A percentile compares a stretch with the other conserved stretches of the same genome.
These are phyloP conservation scores for Penicillium nordicum DNA, from an alignment of 2,329 filamentous ascomycete species.

Conservation along the genomic window DNA sequence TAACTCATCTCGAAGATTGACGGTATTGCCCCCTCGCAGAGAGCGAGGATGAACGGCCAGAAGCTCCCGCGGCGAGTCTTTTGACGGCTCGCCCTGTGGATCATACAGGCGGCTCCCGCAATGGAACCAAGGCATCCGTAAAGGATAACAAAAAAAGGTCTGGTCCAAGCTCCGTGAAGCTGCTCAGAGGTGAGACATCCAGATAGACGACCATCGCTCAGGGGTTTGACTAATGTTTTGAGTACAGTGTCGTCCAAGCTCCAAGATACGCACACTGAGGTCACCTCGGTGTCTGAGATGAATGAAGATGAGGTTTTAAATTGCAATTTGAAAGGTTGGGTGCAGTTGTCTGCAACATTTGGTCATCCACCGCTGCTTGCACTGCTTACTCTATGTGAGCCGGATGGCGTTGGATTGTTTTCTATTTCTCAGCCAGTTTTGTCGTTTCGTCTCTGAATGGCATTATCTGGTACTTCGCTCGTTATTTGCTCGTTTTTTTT, in stretches of 20 bases:
- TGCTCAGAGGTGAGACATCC: constrained; percentile 37
- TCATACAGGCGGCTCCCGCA: constrained; percentile 34
- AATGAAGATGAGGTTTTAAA: constrained; percentile 28
- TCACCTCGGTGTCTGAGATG: constrained; percentile 25
- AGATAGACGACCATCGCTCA: too few relatives aligned
- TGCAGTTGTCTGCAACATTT: constrained; percentile 23
- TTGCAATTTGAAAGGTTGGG: constrained; percentile 31
- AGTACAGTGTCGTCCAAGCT: constrained; percentile 45
- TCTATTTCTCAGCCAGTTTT: constrained; percentile 15
- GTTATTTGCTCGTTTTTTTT: constrained; percentile 16
- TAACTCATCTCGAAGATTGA: constrained; percentile 62
- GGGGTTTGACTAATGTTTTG: background rate
- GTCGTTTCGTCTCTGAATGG: constrained; percentile 12
- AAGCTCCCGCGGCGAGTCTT: constrained; percentile 50
- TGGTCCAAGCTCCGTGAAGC: constrained; percentile 36
- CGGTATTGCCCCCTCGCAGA: constrained; percentile 80
- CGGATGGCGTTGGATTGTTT: constrained; percentile 7
- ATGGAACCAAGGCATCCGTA: constrained; percentile 33
- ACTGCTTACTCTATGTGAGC: constrained; percentile 12
- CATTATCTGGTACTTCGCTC: constrained; percentile 15
- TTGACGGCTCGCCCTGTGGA: constrained; percentile 53
- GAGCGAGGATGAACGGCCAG: constrained; percentile 79
- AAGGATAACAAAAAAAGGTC: constrained; percentile 28
- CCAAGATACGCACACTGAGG: constrained; percentile 34
- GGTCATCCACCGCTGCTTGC: constrained; percentile 15